Evolutionary conservation across 768 basidiomycete genomes (phyloP), one percentile per base, ranked within the genome.

Genomic region (Chalciporus chontae): DNA sequence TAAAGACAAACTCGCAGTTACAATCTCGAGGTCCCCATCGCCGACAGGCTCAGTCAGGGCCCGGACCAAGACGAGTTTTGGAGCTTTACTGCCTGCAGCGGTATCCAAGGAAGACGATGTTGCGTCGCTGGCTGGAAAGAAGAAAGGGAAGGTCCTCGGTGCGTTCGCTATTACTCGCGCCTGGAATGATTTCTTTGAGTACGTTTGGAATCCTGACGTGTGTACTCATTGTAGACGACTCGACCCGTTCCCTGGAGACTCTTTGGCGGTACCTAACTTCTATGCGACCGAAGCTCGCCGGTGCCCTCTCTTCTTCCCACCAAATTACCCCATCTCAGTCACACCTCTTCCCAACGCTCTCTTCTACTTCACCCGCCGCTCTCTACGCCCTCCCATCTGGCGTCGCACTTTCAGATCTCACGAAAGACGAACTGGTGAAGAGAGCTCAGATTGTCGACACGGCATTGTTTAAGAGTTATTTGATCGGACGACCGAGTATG

Each of bases 401-500:
- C 52, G 75, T 81, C 0, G 84, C 91, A 0, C 71, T 94, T 40
- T 71, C 80, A 0, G 74, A 79, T 3, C 73, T 97, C 18, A 85
- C 82, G 1, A 86, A 94, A 3, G 90, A 90, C 52, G 87, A 96
- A 55, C 75, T 98, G 6, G 74, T 94, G 32, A 79, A 90, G 17
- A 90, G 87, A 48, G 93, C 94, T 1, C 94, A 97, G 69, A 84
- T 98, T 29, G 88, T 97, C 21, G 92, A 98, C 60, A 97, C 96
- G 1, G 94, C 90, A 8, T 71, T 98, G 55, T 94, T 98, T 70
- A 95, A 96, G 69, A 84, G 87, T 3, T 96, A 95, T 66, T 71
- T 98, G 18, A 76, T 90, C 18, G 85, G 87, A 37, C 75, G 87
- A 39, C 92, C 95, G 0, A 79, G 77, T 11, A 71, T 99, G 49